These are phyloP conservation scores for Luvunga scandens DNA, from an alignment of 345 rosid genomes.

Conservation along the genomic window DNA sequence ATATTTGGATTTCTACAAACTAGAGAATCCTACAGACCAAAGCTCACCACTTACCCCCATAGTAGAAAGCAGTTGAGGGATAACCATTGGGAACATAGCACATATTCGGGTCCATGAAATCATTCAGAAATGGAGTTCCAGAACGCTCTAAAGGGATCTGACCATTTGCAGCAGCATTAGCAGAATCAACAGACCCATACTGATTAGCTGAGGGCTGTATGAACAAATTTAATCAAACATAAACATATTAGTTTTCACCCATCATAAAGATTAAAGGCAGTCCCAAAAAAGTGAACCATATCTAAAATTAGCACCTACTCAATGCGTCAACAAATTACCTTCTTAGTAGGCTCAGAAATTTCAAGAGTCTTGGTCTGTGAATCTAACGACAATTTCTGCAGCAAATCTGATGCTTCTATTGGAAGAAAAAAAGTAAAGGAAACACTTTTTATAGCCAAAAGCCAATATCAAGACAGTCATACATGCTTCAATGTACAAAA, in stretches of 20 bases:
- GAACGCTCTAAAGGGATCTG: constrained; percentile 71
- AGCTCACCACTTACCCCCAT: constrained; percentile 37
- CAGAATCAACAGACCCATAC: constrained; percentile 56
- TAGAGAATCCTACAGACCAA: neutral
- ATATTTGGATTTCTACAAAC: neutral
- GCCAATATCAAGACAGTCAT: neutral
- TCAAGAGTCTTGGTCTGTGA: constrained; percentile 62
- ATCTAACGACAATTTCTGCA: constrained; percentile 74
- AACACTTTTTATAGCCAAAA: constrained; percentile 7
- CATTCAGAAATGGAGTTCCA: constrained; percentile 52
- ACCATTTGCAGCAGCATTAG: constrained; percentile 39
- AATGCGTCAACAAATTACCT: constrained; percentile 32
- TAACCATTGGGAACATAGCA: constrained; percentile 66
- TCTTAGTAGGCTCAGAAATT: constrained; percentile 70
- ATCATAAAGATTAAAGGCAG: neutral
- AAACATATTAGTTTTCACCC: neutral
- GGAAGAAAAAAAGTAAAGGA: constrained; percentile 46
- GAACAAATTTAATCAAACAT: neutral
- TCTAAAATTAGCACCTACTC: neutral
- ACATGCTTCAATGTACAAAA: constrained; percentile 1
- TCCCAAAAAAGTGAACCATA: neutral
- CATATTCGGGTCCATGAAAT: constrained; percentile 58
- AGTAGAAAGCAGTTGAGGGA: constrained; percentile 45
- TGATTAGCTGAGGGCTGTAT: constrained; percentile 60
- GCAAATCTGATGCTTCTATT: constrained; percentile 72